Conservation (phyloP, 805 yeast species). For the Cyberlindnera saturnus region DNA sequence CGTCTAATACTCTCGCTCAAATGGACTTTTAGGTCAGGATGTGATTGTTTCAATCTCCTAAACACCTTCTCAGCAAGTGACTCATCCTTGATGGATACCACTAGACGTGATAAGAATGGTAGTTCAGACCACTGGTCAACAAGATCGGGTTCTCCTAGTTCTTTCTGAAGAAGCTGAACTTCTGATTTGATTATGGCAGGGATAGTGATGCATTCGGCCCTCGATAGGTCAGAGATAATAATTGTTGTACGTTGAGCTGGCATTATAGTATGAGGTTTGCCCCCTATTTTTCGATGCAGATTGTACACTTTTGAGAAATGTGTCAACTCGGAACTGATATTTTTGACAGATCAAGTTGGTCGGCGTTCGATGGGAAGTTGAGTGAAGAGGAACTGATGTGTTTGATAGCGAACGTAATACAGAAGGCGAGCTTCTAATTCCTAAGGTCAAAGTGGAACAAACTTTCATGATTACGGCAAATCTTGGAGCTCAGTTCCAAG, state of each 20-base stretch:
- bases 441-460: too few relatives aligned
- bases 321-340: too few relatives aligned
- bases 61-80: constrained; percentile 20
- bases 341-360: too few relatives aligned
- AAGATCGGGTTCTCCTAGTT: not conserved
- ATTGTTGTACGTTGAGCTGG: constrained; percentile 16
- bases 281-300: not conserved
- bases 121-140: constrained; percentile 32
- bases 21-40: constrained; percentile 24
- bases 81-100: constrained; percentile 28
- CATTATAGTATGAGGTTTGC: not conserved
- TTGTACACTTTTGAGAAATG: too few relatives aligned
- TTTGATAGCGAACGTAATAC: too few relatives aligned
- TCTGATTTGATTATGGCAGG: constrained; percentile 15
- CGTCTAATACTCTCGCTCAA: constrained; percentile 29
- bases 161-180: constrained; percentile 6
- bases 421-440: too few relatives aligned
- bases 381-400: too few relatives aligned
- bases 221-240: constrained; percentile 19
- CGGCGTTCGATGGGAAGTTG: too few relatives aligned
- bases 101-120: constrained; percentile 37
- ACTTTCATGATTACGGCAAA: too few relatives aligned
- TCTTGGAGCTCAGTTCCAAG: too few relatives aligned
- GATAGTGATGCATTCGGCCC: constrained; percentile 14
- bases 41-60: constrained; percentile 12